Percentiles rank a stretch among this genome's conserved stretches.
phyloP scores from a whole-genome alignment of 108 stramenopile genomes.

The Discostella stelligeroides region DNA sequence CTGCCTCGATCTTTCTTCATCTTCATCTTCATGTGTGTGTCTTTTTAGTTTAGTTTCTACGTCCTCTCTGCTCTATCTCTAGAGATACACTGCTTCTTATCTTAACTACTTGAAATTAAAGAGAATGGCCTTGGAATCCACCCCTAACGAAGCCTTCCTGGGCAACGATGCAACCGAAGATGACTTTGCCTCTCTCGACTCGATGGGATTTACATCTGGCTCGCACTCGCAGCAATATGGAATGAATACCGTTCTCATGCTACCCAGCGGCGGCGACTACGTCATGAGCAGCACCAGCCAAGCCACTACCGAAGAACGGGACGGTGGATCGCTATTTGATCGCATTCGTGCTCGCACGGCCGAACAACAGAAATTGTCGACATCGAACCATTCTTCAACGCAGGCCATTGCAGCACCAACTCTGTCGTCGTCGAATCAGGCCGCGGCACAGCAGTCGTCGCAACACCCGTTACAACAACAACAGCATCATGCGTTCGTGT shows the following conservation, averaged over 20 bases:
- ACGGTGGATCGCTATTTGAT: constrained; percentile 40
- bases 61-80: too few relatives aligned
- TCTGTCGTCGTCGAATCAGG: background rate
- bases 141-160: constrained; percentile 56
- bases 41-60: too few relatives aligned
- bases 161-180: constrained; percentile 21
- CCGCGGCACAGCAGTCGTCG: background rate
- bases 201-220: constrained; percentile 16
- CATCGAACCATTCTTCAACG: too few relatives aligned
- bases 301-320: constrained; percentile 11
- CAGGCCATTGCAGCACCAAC: constrained; percentile 7
- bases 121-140: constrained; percentile 33
- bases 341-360: constrained; percentile 37
- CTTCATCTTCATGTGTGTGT: too few relatives aligned
- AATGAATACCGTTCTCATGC: background rate
- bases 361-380: constrained; percentile 22
- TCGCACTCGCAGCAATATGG: background rate
- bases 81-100: too few relatives aligned
- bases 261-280: background rate
- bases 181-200: constrained; percentile 37
- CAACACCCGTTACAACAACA: background rate
- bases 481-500: constrained; percentile 9
- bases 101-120: background rate
- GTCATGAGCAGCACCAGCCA: background rate
- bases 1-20: too few relatives aligned